Conservation (phyloP, 2,329 filamentous ascomycete species). For the Didymella exigua region DNA sequence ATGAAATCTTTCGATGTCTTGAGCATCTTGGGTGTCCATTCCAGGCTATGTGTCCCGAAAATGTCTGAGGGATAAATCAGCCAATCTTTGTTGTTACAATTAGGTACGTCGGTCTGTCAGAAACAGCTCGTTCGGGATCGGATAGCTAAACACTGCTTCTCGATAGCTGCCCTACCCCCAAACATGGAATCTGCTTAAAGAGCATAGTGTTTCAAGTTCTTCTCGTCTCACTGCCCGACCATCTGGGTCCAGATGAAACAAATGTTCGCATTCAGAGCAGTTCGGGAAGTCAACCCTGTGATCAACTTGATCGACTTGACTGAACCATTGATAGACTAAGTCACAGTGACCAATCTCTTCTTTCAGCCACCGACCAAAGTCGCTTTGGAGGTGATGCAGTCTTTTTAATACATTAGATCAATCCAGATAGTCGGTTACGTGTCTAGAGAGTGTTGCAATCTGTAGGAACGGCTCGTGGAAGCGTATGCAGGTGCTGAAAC, state of each 20-base stretch:
- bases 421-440: not conserved
- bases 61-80: not conserved
- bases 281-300: not conserved
- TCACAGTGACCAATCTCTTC: not conserved
- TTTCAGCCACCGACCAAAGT: not conserved
- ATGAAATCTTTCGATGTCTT: not conserved
- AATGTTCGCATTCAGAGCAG: not conserved
- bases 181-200: not conserved
- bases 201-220: not conserved
- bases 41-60: not conserved
- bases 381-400: not conserved
- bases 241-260: not conserved
- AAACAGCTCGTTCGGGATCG: not conserved
- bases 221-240: not conserved
- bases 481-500: not conserved
- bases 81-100: not conserved
- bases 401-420: not conserved
- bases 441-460: not conserved
- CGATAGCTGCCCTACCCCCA: not conserved
- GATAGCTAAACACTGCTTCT: not conserved
- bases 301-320: not conserved
- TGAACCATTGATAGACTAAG: not conserved
- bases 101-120: not conserved
- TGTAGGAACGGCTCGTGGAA: not conserved
- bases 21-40: not conserved